Conservation (phyloP, 495 filamentous ascomycete genomes). For the Aspergillus conjunctus region DNA sequence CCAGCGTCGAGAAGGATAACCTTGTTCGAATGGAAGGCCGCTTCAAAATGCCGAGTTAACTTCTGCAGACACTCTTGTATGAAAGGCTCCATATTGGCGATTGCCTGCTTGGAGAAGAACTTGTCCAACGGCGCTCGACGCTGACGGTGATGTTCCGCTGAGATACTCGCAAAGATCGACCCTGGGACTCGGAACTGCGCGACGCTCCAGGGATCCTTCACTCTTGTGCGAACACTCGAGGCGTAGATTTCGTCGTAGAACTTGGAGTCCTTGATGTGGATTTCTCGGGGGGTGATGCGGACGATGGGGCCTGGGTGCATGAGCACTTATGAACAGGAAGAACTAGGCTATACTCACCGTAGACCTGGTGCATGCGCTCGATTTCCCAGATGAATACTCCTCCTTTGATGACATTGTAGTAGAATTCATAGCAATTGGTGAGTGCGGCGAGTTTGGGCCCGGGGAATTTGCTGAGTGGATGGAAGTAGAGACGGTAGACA, state of each 20-base stretch:
- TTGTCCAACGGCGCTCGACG: conserved; percentile 28
- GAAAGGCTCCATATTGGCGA: conserved; percentile 14
- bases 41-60: conserved; percentile 17
- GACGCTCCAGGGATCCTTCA: conserved; percentile 25
- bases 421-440: conserved; percentile 52
- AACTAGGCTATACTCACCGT: conserved; percentile 24
- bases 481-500: conserved; percentile 1
- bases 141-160: conserved; percentile 27
- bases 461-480: conserved; percentile 33
- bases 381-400: conserved; percentile 46
- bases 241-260: conserved; percentile 40
- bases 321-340: not conserved
- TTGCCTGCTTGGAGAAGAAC: conserved; percentile 30
- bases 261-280: conserved; percentile 42
- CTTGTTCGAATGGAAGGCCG: conserved; percentile 16
- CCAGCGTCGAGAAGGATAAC: conserved; percentile 29
- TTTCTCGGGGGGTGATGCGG: conserved; percentile 53
- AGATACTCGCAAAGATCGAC: conserved; percentile 24
- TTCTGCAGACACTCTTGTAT: conserved; percentile 26
- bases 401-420: conserved; percentile 45
- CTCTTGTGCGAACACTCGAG: conserved; percentile 22
- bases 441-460: conserved; percentile 47
- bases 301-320: conserved; percentile 54
- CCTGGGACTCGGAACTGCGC: conserved; percentile 24
- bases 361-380: conserved; percentile 44